Conservation (phyloP, 225 moss, liverwort and hornwort genomes). For the Antitrichia curtipendula region DNA sequence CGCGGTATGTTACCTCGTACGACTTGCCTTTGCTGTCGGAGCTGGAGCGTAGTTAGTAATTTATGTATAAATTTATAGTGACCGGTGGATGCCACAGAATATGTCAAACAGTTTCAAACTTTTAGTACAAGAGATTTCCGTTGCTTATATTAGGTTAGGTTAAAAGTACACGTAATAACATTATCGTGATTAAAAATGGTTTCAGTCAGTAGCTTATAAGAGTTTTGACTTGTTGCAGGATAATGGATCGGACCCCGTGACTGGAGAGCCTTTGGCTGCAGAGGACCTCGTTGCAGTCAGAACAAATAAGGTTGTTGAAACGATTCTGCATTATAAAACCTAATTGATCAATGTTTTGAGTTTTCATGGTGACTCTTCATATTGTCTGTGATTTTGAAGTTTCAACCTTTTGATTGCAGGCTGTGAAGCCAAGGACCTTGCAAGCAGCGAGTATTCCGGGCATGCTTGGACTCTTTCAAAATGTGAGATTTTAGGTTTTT, state of each 20-base stretch:
- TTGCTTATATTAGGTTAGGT: background rate
- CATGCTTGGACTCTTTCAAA: conserved; percentile 98
- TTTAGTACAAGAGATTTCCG: too few species aligned
- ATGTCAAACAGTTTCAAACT: background rate
- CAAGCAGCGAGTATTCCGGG: conserved; percentile 99
- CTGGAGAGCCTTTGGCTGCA: conserved; percentile 54
- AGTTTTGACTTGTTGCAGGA: conserved; percentile 20
- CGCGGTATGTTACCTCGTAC: conserved; percentile 11
- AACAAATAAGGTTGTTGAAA: conserved; percentile 61
- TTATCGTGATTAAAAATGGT: background rate
- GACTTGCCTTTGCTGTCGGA: background rate
- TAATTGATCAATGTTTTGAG: background rate
- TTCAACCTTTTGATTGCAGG: conserved; percentile 34
- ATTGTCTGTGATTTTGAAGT: background rate
- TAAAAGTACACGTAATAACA: too few species aligned
- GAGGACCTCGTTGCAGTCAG: conserved; percentile 82
- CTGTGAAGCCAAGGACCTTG: conserved; percentile 91
- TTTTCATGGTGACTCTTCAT: background rate
- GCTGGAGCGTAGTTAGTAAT: background rate
- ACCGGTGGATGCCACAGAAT: background rate
- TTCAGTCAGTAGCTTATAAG: background rate
- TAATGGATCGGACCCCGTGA: conserved; percentile 82
- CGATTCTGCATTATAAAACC: background rate
- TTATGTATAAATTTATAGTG: background rate
- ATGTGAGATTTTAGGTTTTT: conserved; percentile 39